These are phyloP conservation scores for Luvunga scandens DNA, from an alignment of 345 rosid species.

Conservation along the genomic window DNA sequence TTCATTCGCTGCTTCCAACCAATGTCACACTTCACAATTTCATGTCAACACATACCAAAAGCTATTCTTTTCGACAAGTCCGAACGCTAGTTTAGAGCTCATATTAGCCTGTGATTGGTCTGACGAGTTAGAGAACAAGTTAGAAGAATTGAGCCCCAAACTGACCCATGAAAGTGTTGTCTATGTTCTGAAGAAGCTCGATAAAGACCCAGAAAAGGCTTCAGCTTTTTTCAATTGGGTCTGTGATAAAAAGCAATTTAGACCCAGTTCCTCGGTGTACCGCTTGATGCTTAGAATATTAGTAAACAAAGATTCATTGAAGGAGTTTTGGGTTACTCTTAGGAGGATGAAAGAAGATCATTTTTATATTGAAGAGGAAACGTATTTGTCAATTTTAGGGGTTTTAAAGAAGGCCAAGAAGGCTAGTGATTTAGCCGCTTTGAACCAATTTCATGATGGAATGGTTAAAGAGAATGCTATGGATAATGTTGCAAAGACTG, in stretches of 20 bases:
- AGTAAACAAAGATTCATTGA: conserved; percentile 46
- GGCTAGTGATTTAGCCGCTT: conserved; percentile 50
- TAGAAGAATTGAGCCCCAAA: conserved; percentile 24
- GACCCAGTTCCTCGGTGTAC: conserved; percentile 59
- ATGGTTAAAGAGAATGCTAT: conserved; percentile 66
- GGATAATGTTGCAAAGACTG: conserved; percentile 36
- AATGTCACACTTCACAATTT: conserved; percentile 15
- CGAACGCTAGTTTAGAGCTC: conserved; percentile 48
- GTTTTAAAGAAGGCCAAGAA: conserved; percentile 47
- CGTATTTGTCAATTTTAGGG: conserved; percentile 42
- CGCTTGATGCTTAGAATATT: conserved; percentile 63
- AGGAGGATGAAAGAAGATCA: conserved; percentile 67
- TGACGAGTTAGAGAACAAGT: conserved; percentile 41
- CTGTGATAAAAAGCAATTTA: conserved; percentile 48
- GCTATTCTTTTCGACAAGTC: conserved; percentile 37
- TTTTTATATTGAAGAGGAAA: conserved; percentile 68
- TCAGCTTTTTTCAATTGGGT: conserved; percentile 67
- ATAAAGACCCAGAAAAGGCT: conserved; percentile 55
- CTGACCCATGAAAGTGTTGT: conserved; percentile 64
- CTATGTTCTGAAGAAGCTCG: conserved; percentile 60
- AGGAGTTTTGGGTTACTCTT: conserved; percentile 59
- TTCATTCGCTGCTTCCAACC: conserved; percentile 8
- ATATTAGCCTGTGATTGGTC: conserved; percentile 50
- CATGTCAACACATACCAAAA: conserved; percentile 20
- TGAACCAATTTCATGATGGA: conserved; percentile 60